phyloP scores from a whole-genome alignment of 2,329 filamentous ascomycete species.

The Xylariales sp. region DNA sequence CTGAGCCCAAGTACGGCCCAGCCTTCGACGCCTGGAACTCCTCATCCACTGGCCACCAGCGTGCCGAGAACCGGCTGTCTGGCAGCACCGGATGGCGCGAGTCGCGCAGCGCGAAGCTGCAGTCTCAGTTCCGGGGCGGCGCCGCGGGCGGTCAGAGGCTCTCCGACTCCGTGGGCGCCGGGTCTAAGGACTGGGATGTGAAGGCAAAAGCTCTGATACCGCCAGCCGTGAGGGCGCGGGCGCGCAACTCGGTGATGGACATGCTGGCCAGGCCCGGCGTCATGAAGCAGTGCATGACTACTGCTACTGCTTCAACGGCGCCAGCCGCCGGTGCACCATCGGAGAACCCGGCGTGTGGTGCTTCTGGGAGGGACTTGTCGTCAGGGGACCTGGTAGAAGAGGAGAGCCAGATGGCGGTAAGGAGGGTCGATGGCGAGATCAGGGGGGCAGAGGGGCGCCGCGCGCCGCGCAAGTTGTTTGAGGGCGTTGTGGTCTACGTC shows the following conservation, averaged over 20 bases:
- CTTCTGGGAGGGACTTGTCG: neutral
- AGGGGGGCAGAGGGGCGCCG: conserved; percentile 44
- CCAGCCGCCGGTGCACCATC: conserved; percentile 7
- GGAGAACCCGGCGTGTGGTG: no score
- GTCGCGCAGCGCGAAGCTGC: conserved; percentile 64
- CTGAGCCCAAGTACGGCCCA: conserved; percentile 36
- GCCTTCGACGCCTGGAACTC: conserved; percentile 69
- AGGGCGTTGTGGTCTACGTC: conserved; percentile 71
- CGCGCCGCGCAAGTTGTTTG: conserved; percentile 52
- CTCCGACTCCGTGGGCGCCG: conserved; percentile 61
- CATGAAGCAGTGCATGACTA: conserved; percentile 27
- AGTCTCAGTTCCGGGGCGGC: conserved; percentile 60
- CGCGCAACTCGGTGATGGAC: conserved; percentile 43
- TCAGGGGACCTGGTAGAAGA: conserved; percentile 15
- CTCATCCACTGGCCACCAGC: conserved; percentile 73
- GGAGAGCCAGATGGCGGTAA: conserved; percentile 19
- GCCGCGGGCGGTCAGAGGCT: conserved; percentile 55
- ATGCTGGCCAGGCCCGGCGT: conserved; percentile 46
- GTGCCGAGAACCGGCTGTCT: conserved; percentile 61
- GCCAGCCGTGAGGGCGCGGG: conserved; percentile 34
- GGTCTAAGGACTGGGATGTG: conserved; percentile 51
- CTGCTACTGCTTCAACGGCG: conserved; percentile 9
- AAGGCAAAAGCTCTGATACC: conserved; percentile 37
- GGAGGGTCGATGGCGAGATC: conserved; percentile 27
- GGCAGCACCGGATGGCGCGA: conserved; percentile 64